A percentile compares a stretch with the other conserved stretches of the same genome.
phyloP scores from a whole-genome alignment of 768 basidiomycete genomes.

The Trametes punicea region DNA sequence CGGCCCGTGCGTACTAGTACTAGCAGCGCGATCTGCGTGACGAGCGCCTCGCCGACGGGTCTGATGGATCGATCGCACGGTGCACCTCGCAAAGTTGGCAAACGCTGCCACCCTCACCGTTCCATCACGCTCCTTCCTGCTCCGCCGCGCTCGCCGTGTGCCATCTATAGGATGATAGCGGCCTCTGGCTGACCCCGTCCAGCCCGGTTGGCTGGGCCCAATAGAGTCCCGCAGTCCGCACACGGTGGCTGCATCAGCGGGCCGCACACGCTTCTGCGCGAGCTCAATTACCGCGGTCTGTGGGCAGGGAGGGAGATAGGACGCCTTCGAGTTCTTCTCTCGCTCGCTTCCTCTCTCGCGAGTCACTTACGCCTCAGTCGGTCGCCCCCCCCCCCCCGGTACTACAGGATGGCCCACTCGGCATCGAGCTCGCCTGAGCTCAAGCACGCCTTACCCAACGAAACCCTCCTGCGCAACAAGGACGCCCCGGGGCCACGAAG shows the following conservation, averaged over 20 bases:
- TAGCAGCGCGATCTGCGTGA: background rate
- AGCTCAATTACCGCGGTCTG: background rate
- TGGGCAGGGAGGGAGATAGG: background rate
- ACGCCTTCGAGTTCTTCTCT: background rate
- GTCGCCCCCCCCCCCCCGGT: background rate
- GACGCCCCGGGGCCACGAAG: background rate
- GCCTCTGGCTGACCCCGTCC: background rate
- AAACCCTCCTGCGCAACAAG: background rate
- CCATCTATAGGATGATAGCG: background rate
- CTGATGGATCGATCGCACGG: background rate
- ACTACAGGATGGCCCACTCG: background rate
- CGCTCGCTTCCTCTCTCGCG: background rate
- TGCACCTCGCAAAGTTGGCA: background rate
- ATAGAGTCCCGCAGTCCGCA: background rate
- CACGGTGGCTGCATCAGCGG: background rate
- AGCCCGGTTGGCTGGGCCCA: background rate
- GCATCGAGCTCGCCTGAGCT: slow-evolving; percentile 5
- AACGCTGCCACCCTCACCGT: background rate
- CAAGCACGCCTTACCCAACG: background rate
- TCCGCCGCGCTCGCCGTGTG: too few species aligned
- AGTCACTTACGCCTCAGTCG: background rate
- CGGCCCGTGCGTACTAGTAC: background rate
- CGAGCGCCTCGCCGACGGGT: background rate
- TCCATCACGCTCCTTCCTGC: too few species aligned
- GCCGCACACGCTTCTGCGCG: background rate